Conservation (phyloP, 192 early-diverging fungal species). For the Dissophora ornata region DNA sequence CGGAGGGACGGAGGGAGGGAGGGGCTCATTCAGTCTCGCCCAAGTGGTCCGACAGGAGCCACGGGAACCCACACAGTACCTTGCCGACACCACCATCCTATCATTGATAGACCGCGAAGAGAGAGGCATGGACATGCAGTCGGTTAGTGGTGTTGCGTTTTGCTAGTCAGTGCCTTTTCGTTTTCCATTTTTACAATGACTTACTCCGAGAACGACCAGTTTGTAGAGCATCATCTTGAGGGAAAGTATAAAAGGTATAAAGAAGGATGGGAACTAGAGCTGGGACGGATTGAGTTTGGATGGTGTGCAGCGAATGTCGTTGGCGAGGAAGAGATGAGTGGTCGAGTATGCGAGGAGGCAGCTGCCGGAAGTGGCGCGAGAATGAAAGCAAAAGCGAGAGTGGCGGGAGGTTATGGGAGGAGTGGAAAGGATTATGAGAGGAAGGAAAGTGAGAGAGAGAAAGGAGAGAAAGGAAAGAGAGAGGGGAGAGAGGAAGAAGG, state of each 20-base stretch:
- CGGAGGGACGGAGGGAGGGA: too few species aligned
- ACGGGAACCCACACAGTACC: too few species aligned
- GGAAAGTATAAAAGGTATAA: background rate
- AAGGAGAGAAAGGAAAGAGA: background rate
- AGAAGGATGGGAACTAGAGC: background rate
- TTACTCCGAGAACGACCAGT: conserved; percentile 57
- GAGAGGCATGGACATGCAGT: background rate
- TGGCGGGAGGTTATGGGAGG: background rate
- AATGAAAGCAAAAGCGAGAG: conserved; percentile 1
- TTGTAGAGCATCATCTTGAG: conserved; percentile 58
- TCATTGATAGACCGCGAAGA: background rate
- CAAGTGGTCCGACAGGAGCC: too few species aligned
- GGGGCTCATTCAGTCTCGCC: too few species aligned
- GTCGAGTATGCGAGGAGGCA: background rate
- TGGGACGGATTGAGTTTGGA: background rate
- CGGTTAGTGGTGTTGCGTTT: background rate
- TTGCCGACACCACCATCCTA: conserved; percentile 59
- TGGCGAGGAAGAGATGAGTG: background rate
- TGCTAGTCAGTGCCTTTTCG: background rate
- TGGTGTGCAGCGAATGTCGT: background rate
- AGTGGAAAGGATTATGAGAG: background rate
- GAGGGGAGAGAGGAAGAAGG: background rate
- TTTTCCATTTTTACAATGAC: background rate
- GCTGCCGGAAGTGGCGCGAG: too few species aligned
- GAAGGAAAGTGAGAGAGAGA: background rate